Evolutionary conservation across 768 basidiomycete genomes (phyloP).

Genomic region (Amanita phalloides): DNA sequence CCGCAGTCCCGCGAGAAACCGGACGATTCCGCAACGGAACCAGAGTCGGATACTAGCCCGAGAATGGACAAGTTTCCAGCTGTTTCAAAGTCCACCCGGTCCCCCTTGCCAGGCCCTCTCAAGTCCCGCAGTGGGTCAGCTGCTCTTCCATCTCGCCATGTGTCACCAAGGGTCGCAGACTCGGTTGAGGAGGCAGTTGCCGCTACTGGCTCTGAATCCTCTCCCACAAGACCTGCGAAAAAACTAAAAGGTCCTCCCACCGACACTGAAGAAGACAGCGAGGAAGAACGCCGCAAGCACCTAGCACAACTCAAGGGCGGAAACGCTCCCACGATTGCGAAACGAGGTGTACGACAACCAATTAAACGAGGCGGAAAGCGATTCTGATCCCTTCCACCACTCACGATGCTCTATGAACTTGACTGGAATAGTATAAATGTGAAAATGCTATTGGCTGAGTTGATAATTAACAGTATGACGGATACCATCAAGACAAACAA

Average conservation of each 20-base stretch:
- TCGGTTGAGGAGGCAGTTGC: conserved; percentile 5
- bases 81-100: conserved; percentile 7
- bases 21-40: conserved; percentile 35
- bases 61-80: conserved; percentile 10
- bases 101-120: conserved; percentile 9
- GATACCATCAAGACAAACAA: not conserved
- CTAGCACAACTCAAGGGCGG: conserved; percentile 11
- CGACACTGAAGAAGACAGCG: conserved; percentile 45
- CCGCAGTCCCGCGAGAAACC: not conserved
- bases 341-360: conserved; percentile 57
- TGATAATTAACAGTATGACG: no score
- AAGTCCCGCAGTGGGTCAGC: not conserved
- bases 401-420: not conserved
- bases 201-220: conserved; percentile 29
- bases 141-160: conserved; percentile 1
- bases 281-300: conserved; percentile 35
- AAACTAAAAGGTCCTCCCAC: conserved; percentile 29
- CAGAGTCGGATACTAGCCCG: conserved; percentile 22
- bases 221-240: conserved; percentile 37
- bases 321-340: conserved; percentile 19
- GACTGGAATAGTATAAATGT: not conserved
- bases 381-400: conserved; percentile 32
- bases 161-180: not conserved
- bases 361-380: conserved; percentile 67
- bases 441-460: not conserved